Conservation (phyloP, 2,329 filamentous ascomycete genomes). For the Podosphaera xanthii region DNA sequence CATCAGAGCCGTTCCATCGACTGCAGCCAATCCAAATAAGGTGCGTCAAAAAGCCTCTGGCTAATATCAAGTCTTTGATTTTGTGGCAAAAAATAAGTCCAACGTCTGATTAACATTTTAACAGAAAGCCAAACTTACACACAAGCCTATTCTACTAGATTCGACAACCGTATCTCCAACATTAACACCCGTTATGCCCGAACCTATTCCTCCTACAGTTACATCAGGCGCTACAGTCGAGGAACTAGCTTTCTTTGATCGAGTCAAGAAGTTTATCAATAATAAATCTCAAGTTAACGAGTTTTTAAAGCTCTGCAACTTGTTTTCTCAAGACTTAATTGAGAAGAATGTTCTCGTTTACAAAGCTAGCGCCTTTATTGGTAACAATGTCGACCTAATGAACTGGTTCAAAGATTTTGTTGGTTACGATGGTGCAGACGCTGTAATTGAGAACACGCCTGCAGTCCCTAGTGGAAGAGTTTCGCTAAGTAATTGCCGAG, state of each 20-base stretch:
- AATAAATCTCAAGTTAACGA: constrained; percentile 88
- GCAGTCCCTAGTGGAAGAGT: constrained; percentile 57
- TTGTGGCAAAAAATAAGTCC: neutral
- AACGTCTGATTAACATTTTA: neutral
- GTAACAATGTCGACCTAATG: constrained; percentile 73
- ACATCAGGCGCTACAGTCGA: constrained; percentile 56
- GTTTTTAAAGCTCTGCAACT: constrained; percentile 89
- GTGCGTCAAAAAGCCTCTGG: constrained; percentile 16
- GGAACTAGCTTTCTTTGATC: constrained; percentile 83
- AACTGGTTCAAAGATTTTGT: constrained; percentile 72
- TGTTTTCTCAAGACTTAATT: constrained; percentile 84
- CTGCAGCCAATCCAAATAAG: constrained; percentile 21
- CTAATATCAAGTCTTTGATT: neutral
- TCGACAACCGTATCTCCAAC: constrained; percentile 45
- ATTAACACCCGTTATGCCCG: constrained; percentile 67
- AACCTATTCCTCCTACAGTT: constrained; percentile 58
- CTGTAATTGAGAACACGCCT: constrained; percentile 56
- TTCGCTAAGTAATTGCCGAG: constrained; percentile 86
- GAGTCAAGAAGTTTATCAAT: constrained; percentile 84
- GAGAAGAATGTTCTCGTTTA: constrained; percentile 63
- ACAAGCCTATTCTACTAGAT: constrained; percentile 21
- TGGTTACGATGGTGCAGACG: constrained; percentile 51
- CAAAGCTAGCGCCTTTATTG: constrained; percentile 68
- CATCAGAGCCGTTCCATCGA: constrained; percentile 13
- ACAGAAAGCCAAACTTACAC: constrained; percentile 48